Evolutionary conservation across 306 rosid genomes (phyloP).

Genomic region (Inga laurina): DNA sequence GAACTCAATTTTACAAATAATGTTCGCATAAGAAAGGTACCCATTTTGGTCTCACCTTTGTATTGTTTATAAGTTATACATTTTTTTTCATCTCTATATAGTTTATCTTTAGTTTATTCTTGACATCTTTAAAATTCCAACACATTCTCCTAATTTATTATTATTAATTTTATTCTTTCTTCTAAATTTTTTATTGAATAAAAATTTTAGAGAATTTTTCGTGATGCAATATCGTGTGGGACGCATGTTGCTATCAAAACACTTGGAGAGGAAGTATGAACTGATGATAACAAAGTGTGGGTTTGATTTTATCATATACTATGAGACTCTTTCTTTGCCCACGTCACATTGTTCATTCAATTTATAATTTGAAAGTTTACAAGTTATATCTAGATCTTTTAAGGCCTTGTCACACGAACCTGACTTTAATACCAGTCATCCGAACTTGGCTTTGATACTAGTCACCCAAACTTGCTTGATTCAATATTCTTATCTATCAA

Average conservation of each 20-base stretch:
- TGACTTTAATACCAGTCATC: too few species aligned
- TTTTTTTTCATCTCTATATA: neutral
- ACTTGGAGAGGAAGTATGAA: slow-evolving; percentile 67
- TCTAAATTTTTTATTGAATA: slow-evolving; percentile 24
- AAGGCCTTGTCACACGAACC: too few species aligned
- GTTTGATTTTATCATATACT: slow-evolving; percentile 49
- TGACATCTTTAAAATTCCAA: neutral
- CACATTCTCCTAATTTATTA: slow-evolving; percentile 6
- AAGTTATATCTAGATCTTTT: too few species aligned
- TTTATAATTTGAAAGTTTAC: slow-evolving; percentile 4
- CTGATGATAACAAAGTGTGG: slow-evolving; percentile 88
- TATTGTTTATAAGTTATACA: too few species aligned
- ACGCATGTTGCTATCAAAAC: slow-evolving; percentile 82
- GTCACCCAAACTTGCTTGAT: neutral
- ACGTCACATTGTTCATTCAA: slow-evolving; percentile 18
- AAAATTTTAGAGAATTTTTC: slow-evolving; percentile 63
- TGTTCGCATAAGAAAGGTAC: slow-evolving; percentile 78
- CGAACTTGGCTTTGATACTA: too few species aligned
- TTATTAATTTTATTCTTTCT: neutral
- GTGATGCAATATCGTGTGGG: slow-evolving; percentile 79
- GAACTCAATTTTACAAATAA: slow-evolving; percentile 89
- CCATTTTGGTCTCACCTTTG: neutral
- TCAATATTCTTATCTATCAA: neutral
- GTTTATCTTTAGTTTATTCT: neutral
- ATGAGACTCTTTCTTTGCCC: slow-evolving; percentile 13